Evolutionary conservation across 108 stramenopile species (phyloP), one percentile per base, ranked within the genome.

Genomic region (Fragilaria crotonensis): DNA sequence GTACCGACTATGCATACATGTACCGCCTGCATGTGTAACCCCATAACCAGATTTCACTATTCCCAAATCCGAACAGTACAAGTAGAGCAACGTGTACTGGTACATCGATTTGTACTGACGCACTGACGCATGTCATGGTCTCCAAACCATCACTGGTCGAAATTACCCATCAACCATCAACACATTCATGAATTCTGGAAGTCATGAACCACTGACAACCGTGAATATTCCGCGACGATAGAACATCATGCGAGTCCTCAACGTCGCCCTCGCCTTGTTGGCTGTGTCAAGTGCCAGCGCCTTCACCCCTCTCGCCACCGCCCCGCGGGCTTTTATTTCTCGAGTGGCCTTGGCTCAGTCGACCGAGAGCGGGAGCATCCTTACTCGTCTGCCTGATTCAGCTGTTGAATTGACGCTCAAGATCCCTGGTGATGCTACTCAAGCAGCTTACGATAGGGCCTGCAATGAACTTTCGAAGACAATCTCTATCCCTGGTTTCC

Each of bases 401-500:
- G 70, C 85, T 54, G 85, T 93, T 45, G 73, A 85, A 57, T 48
- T 93, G 5, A 77, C 74, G 9, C 66, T 93, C 41, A 71, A 60
- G 9, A 72, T 76, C 20, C 85, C 91, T 30, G 81, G 81, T 45
- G 27, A 64, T 32, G 80, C 83, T 47, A 87, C 91, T 25, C 64
- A 78, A 54, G 83, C 85, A 17, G 87, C 87, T 19, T 93, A 86
- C 66, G 91, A 87, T 47, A 86, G 85, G 66, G 84, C 71, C 11
- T 68, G 83, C 33, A 45, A 68, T 46, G 87, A 87, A 54, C 62
- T 86, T 17, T 75, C 83, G 49, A 85, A 81, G 59, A 75, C 65
- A 17, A 67, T 93, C 14, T 52, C 71, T 22, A 82, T 93, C 58
- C 87, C 91, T 28, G 91, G 91, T 49, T 93, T 93, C 67, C 87